A percentile compares a stretch with the other conserved stretches of the same genome.
These are phyloP conservation scores for Fragilariopsis cylindrus DNA, from an alignment of 108 stramenopile genomes.

Conservation along the genomic window DNA sequence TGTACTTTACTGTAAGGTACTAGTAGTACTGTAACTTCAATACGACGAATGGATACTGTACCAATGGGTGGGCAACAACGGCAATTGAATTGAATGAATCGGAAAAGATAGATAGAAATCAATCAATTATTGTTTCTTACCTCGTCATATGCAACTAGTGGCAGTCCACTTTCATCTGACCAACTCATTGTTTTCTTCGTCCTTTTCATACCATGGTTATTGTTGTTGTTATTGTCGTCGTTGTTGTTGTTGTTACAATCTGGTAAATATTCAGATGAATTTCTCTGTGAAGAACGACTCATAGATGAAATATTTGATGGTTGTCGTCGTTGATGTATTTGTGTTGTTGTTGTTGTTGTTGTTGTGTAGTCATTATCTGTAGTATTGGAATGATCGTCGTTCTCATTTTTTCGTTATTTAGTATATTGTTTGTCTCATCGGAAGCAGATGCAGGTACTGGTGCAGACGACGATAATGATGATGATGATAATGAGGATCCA, in stretches of 20 bases:
- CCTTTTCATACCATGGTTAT: slow-evolving; percentile 16
- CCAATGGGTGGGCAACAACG: too few relatives aligned
- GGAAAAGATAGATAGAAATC: not conserved
- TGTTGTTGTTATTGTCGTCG: not conserved
- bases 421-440: too few relatives aligned
- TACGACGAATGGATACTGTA: too few relatives aligned
- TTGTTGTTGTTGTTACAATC: not conserved
- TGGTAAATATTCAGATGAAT: not conserved
- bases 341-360: not conserved
- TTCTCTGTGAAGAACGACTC: not conserved
- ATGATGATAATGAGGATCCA: not conserved
- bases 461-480: not conserved
- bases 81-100: not conserved
- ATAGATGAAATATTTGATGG: not conserved
- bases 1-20: too few relatives aligned
- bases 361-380: not conserved
- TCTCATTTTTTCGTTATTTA: not conserved
- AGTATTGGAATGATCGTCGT: not conserved
- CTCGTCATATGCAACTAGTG: slow-evolving; percentile 67
- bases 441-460: not conserved
- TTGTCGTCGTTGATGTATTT: not conserved
- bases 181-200: slow-evolving; percentile 58
- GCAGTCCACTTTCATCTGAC: slow-evolving; percentile 73
- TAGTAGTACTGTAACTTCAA: too few relatives aligned
- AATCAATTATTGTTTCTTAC: slow-evolving; percentile 26